These are phyloP conservation scores for Podospora fimiseda DNA, from an alignment of 495 filamentous ascomycete species.

Conservation along the genomic window DNA sequence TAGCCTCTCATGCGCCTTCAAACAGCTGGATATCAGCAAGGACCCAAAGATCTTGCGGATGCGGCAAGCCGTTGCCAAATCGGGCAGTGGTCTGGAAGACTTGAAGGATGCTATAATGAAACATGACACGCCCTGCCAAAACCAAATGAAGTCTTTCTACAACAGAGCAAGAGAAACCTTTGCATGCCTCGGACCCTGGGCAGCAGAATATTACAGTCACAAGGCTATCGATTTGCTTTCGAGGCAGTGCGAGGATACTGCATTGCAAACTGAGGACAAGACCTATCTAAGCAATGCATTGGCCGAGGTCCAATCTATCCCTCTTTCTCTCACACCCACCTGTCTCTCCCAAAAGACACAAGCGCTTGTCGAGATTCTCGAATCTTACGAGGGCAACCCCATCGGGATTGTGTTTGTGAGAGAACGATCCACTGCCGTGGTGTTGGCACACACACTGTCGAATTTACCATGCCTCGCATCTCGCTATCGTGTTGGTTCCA, in stretches of 20 bases:
- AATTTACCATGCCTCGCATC: slow-evolving; percentile 51
- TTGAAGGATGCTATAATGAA: slow-evolving; percentile 43
- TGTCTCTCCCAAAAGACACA: slow-evolving; percentile 49
- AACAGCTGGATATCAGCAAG: slow-evolving; percentile 50
- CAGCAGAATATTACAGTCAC: slow-evolving; percentile 63
- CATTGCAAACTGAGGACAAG: slow-evolving; percentile 49
- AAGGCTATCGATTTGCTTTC: slow-evolving; percentile 47
- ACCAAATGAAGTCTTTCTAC: slow-evolving; percentile 56
- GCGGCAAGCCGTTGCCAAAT: slow-evolving; percentile 23
- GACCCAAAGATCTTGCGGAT: slow-evolving; percentile 68
- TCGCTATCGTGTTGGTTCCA: slow-evolving; percentile 56
- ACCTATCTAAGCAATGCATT: slow-evolving; percentile 54
- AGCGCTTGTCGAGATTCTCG: slow-evolving; percentile 47
- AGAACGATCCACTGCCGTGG: slow-evolving; percentile 61
- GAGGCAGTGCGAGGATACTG: slow-evolving; percentile 27
- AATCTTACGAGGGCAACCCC: slow-evolving; percentile 39
- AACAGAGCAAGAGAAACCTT: slow-evolving; percentile 45
- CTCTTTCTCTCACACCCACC: slow-evolving; percentile 17
- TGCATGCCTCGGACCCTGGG: slow-evolving; percentile 67
- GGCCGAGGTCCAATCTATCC: slow-evolving; percentile 33
- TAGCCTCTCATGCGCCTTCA: slow-evolving; percentile 32
- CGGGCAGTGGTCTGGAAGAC: slow-evolving; percentile 26
- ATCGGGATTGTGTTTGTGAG: slow-evolving; percentile 75
- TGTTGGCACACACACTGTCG: slow-evolving; percentile 61
- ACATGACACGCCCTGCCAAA: slow-evolving; percentile 55